Evolutionary conservation across 2,329 filamentous ascomycete genomes (phyloP), one percentile per base, ranked within the genome.

Genomic region (Raffaelea arxii): DNA sequence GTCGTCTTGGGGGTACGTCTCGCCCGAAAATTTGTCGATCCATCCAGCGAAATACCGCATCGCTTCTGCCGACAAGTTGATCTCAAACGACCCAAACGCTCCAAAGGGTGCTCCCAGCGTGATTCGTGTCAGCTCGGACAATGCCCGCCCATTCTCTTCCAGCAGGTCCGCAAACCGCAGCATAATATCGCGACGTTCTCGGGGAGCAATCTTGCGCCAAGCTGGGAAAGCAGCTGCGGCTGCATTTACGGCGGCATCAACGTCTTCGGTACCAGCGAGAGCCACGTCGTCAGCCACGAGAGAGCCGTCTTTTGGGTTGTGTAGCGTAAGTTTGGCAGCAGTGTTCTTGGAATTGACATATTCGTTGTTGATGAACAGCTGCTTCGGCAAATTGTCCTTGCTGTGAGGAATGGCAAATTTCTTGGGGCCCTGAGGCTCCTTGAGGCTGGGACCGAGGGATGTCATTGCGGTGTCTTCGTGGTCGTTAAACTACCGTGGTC

Each of bases 131-230:
- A 72, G 58, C 37, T 63, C 58, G 0, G 64, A 60, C 3, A 70
- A 55, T 3, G 51, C 53, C n/a, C 57, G 49, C 18, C 57, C 53
- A 50, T 69, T 58, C 41, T 60, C 51, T 37, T 68, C 64, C 27
- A 72, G 55, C 6, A 73, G 55, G 41, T 62, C 60, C 2, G 69
- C 71, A n/a, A 74, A 57, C 47, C 65, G 68, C 42, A 65, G 53
- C 54, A 74, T 55, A 12, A 67, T 63, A 25, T 62, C 60, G 35
- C 63, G 59, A 48, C 88, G 85, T 56, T 79, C 77, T 51, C 85
- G 72, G 16, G 84, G 72, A 3, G 86, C 78, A n/a, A 82, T 90
- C 49, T 77, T 71, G 3, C 86, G 87, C 88, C 88, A 94, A 25
- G 72, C 66, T 5, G 76, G 73, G 62, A 94, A 94, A 2, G 86